Evolutionary conservation across 805 yeast species (phyloP), one percentile per base, ranked within the genome.

Genomic region (Pichia rugopelliculosa): DNA sequence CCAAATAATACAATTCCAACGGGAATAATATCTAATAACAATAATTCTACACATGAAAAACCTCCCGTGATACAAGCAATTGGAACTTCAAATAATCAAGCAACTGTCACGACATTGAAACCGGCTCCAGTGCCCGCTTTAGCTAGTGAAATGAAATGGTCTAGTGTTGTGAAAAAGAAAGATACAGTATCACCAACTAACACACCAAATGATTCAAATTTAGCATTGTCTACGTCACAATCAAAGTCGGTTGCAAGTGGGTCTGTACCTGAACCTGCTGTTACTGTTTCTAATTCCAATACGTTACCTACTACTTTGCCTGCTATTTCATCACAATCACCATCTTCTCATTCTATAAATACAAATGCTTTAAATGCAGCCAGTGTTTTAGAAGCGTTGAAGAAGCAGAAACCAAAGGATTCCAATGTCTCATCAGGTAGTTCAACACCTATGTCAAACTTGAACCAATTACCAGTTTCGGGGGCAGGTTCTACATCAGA

Each of bases 111-210:
- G 10, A 62, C 66, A 1, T 48, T 66, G 38, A 64, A 64, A 50
- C 69, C 69, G 11, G 68, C 69, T 1, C 64, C 66, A 3, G 68
- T 63, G 47, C 68, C 69, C 25, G 58, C 57, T n/a, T 56, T 58
- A 44, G 59, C 68, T 8, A 49, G 53, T 9, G 66, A 62, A 41
- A 52, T 66, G 48, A 62, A 61, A 37, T 65, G 69, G 69, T 56
- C 69, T 4, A 63, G 63, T 18, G 65, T 67, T 3, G 62, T 62
- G 26, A 49, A 53, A 20, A 49, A 51, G 37, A 50, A 39, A 26
- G 49, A 44, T 12, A 8, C 39, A 18, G 13, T 47, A 8, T 30
- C 43, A 6, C n/a, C 43, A 11, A 23, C 40, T 25, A 42, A 44
- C n/a, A 34, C 44, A 17, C 25, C 45, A 7, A 18, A 43, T 9